Base-by-base conservation (phyloP, 169 alveolate species). In the Plasmodium falciparum region DNA sequence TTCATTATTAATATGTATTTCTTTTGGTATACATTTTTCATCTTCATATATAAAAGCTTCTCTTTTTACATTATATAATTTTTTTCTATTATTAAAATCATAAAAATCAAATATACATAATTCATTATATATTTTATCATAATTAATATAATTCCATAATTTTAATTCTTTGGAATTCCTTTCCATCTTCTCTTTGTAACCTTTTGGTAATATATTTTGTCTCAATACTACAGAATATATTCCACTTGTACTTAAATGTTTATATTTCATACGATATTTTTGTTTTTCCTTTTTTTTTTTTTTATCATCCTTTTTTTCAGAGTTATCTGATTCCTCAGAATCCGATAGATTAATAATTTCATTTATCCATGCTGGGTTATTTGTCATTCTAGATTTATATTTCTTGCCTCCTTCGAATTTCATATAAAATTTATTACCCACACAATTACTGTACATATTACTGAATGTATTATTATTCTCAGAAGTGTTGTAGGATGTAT, bases 11-110 rank as follows among this genome's bases (percentile, higher is more conserved):
- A 78, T n/a, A 43, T 66, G 80, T 12, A 50, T 50, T 45, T 59
- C 56, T 20, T 67, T 78, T 15, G 90, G 90, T 26, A 78, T 71
- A 78, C 90, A 78, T 45, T 78, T 67, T 20, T 78, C 90, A 66
- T 78, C 52, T 29, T 66, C 69, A 39, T 50, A 78, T 54, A 17
- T 29, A 52, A 78, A 78, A 2, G 69, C 26, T 3, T 78, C 26
- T 22, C n/a, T 12, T 4, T 26, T 20, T 6, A 76, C 52, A 9
- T 65, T 65, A 56, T 78, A 78, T 24, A 78, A 65, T 26, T 26
- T 78, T 49, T 39, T 78, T 26, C 69, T 78, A 13, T 67, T 78
- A 52, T 78, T 78, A 67, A 50, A 50, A n/a, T 78, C 90, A 52
- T 78, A 72, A 78, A 78, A 78, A 12, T 70, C 52, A 62, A 66